Evolutionary conservation across 768 basidiomycete species (phyloP).

Genomic region (Hypholoma fasciculare): DNA sequence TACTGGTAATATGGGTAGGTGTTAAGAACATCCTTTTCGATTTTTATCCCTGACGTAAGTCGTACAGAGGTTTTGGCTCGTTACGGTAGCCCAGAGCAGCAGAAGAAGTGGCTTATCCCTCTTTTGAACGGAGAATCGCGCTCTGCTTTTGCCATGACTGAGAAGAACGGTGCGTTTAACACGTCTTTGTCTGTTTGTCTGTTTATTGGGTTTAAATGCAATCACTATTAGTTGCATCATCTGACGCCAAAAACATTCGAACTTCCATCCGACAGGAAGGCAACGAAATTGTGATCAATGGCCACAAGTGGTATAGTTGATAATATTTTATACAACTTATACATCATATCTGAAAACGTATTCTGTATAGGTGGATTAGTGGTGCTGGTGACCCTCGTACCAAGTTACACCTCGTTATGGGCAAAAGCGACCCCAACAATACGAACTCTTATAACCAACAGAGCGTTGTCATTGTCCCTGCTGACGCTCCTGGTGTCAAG

Average conservation of each 20-base stretch:
- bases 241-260: constrained; percentile 93
- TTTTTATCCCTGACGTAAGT: background rate
- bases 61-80: constrained; percentile 89
- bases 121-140: constrained; percentile 92
- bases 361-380: constrained; percentile 82
- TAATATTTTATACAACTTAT: background rate
- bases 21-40: background rate
- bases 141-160: constrained; percentile 97
- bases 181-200: background rate
- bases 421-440: constrained; percentile 89
- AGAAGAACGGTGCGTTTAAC: constrained; percentile 67
- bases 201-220: constrained; percentile 7
- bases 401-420: constrained; percentile 90
- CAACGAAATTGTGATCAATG: constrained; percentile 88
- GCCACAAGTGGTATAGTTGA: constrained; percentile 86
- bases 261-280: constrained; percentile 86
- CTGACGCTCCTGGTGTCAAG: constrained; percentile 82
- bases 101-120: constrained; percentile 86
- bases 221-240: constrained; percentile 69
- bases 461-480: constrained; percentile 93
- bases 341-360: background rate
- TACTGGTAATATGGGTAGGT: constrained; percentile 95
- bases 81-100: constrained; percentile 90
- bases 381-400: constrained; percentile 94
- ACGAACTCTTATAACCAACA: constrained; percentile 79